These are phyloP conservation scores for Lophiotrema nucula DNA, from an alignment of 495 filamentous ascomycete genomes.

Conservation along the genomic window DNA sequence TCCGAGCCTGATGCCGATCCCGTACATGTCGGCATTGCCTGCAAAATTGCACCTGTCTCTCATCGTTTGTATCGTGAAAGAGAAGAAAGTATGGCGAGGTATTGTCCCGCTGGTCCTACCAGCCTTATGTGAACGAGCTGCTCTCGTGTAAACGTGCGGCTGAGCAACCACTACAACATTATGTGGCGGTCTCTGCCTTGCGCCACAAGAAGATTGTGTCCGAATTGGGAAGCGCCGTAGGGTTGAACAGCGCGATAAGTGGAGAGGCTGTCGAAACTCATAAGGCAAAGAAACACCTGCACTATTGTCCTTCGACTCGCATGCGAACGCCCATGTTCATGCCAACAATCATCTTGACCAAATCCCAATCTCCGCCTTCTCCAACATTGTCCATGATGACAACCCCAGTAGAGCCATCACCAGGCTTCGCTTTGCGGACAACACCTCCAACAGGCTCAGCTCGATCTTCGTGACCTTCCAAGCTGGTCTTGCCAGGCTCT, in stretches of 20 bases:
- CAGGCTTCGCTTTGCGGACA: constrained; percentile 42
- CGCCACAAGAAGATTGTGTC: neutral
- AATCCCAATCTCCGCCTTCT: constrained; percentile 85
- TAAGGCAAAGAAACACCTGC: neutral
- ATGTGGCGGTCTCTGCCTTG: neutral
- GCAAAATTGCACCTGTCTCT: no score
- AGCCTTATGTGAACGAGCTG: no score
- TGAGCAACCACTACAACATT: neutral
- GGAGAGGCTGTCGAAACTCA: neutral
- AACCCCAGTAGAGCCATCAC: constrained; percentile 85
- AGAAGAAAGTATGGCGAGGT: no score
- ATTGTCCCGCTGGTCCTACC: no score
- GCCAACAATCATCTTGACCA: constrained; percentile 82
- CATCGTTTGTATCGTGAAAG: no score
- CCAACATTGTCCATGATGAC: constrained; percentile 95
- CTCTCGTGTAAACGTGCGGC: no score
- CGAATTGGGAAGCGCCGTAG: neutral
- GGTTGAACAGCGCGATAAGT: neutral
- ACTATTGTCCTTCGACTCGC: neutral
- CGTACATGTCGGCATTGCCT: no score
- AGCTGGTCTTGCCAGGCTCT: constrained; percentile 41
- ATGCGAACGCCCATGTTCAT: constrained; percentile 67
- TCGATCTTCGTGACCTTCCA: constrained; percentile 27
- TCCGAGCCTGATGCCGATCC: no score
- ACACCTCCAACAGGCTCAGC: neutral